Base-by-base conservation (phyloP, 2,329 filamentous ascomycete genomes). In the Endothia cerciana region DNA sequence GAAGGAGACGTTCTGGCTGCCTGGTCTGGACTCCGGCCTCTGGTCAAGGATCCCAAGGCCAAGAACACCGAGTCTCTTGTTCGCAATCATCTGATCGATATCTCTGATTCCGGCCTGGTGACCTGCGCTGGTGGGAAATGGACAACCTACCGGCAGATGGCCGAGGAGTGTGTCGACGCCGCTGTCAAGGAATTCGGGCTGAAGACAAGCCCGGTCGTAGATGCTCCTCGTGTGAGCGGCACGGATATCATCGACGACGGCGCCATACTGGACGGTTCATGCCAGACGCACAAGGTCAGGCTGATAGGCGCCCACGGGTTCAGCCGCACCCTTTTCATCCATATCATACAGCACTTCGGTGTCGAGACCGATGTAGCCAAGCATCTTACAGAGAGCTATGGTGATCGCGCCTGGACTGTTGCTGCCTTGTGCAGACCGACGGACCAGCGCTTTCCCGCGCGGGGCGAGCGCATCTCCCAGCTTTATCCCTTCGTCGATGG, bases 401-500 rank as follows among this genome's bases (percentile, higher is more conserved):
- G 94, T 71, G 94, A 97, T 78, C 88, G 94, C 65, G 93, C 94
- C 25, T 97, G 94, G 94, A 90, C 91, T 19, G 93, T 97, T 28
- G 93, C 92, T 10, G 87, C 91, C 1, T 83, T 97, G 58, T 94
- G 91, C 72, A 83, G 85, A 19, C 89, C 91, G 0, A 97, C 93
- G 0, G 86, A 91, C 65, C 81, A 88, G 72, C 88, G 93, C 60
- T 97, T 93, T 83, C 93, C 94, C 3, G 89, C 93, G 40, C 86
- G 92, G 61, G 93, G 93, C 64, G 87, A 91, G 77, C 89, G 92
- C 69, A 90, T 97, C 69, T 90, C 91, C 3, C 78, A 85, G 19
- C 82, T 97, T 36, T 97, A 97, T 77, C 93, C 94, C 17, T 97
- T 95, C 77, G 88, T 97, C 33, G 94, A 97, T 73, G 93, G 93